Base-by-base conservation (phyloP, 805 yeast species). In the Ogataea salicorniae region DNA sequence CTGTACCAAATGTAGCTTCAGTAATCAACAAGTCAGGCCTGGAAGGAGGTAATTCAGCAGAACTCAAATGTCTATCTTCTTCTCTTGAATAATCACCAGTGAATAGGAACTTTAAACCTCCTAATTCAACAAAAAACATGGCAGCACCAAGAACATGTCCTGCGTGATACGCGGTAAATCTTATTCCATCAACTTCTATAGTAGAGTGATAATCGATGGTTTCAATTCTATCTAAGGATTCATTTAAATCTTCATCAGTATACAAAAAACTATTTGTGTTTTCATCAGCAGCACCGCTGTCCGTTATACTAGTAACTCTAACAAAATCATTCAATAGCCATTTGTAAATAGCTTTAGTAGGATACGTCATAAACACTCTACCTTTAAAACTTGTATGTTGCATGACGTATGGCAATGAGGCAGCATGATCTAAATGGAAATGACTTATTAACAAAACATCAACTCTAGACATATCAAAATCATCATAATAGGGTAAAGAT, bases 131-230 rank as follows among this genome's bases (percentile, higher is more conserved):
- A 55, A 94, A 83, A 66, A 84, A 94, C 98, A 94, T 94, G 13
- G 98, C 97, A 11, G 99, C 98, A 46, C 99, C 99, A 39, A 94
- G 72, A 13, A 94, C 99, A 74, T 94, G 99, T n/a, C 99, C 99
- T 7, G 99, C 99, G 69, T 92, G 99, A 66, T 85, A 94, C 1
- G 99, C 99, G 1, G 99, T 94, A 71, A 94, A 92, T 61, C 94
- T 76, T 47, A 94, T 84, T 45, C 99, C 99, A 49, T 87, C 95
- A 34, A 91, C 87, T 58, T 94, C 98, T 54, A 89, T 79, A 0
- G 99, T 94, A 5, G 97, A 88, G 66, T 94, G 98, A 66, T 85
- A 94, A 65, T 94, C 99, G 22, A 94, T 80, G 1, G 98, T 88
- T 65, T 94, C 98, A 42, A 94, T 94, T 53, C 79, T 73, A 59